Base-by-base conservation (phyloP, 2,329 filamentous ascomycete genomes). In the Fusarium pseudograminearum region DNA sequence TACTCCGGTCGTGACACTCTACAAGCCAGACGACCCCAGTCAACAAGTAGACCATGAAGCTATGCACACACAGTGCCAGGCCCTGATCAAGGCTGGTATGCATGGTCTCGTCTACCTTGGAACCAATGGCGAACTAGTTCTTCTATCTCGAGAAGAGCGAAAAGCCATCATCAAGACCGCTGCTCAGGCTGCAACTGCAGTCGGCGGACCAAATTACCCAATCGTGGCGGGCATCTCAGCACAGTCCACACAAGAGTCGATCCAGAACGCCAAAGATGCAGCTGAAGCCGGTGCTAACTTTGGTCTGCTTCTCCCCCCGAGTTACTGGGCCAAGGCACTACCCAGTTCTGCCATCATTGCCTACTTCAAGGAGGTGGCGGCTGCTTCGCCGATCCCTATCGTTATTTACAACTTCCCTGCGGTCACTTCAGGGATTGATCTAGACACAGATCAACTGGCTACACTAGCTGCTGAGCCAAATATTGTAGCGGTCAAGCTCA, bases 271-370 rank as follows among this genome's bases (percentile, higher is more conserved):
- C 40, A 89, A 89, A 33, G 83, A 93, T 72, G 91, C 91, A 10
- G 87, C 86, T 65, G 83, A 85, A 10, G 85, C 88, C 20, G 92
- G 92, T 40, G 92, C 90, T 66, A 89, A 93, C 75, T 92, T 91
- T 69, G 91, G 90, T 3, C 84, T 95, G 45, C 86, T 94, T 2
- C 85, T 95, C 7, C 91, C 92, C 9, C 92, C 92, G 1, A 89
- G 87, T 47, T 95, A 94, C 81, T 94, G 93, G 77, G 85, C 11
- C 79, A 85, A 47, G 83, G 86, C 72, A 11, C 64, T 72, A 85
- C 89, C 41, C 80, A 85, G 65, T 81, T 81, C 70, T 74, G 57
- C 80, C 69, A n/a, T 93, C 41, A 76, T 88, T n/a, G 83, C 87
- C 7, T 93, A 89, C 78, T 94, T 92, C 82, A 82, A 80, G 30